phyloP scores from a whole-genome alignment of 306 rosid species.

The Pyrus communis region DNA sequence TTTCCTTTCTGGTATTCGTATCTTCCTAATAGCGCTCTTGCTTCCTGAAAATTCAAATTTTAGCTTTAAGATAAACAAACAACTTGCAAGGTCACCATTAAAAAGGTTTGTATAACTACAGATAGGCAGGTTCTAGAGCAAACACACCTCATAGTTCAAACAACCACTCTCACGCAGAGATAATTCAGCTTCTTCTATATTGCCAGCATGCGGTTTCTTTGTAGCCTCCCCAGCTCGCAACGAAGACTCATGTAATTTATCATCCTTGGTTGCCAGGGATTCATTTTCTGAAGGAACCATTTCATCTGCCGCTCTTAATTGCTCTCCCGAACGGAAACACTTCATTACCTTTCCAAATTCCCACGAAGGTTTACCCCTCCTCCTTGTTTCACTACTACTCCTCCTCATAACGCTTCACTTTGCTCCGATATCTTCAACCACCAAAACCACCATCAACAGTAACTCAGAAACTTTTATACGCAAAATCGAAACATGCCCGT shows the following conservation, averaged over 20 bases:
- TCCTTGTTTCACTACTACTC: conserved; percentile 20
- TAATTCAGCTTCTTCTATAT: conserved; percentile 84
- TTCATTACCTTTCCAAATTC: conserved; percentile 47
- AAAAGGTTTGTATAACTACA: neutral
- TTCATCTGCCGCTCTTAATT: conserved; percentile 35
- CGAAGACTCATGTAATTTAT: conserved; percentile 28
- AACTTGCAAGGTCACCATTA: neutral
- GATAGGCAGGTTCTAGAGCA: conserved; percentile 1
- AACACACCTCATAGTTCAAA: conserved; percentile 83
- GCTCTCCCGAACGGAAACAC: conserved; percentile 58
- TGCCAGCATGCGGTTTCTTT: conserved; percentile 48
- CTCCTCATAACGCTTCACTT: conserved; percentile 33
- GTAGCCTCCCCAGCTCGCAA: conserved; percentile 24
- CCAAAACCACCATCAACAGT: conserved; percentile 1
- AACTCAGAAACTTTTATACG: conserved; percentile 12
- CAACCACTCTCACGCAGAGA: conserved; percentile 71
- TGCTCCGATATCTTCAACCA: conserved; percentile 40
- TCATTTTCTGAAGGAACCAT: conserved; percentile 32
- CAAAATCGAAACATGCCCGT: conserved; percentile 5
- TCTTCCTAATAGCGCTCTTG: conserved; percentile 88
- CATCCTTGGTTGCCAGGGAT: conserved; percentile 39
- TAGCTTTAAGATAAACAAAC: conserved; percentile 5
- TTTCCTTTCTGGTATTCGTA: conserved; percentile 94
- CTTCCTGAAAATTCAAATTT: conserved; percentile 59
- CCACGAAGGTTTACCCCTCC: conserved; percentile 25